A percentile compares a stretch with the other conserved stretches of the same genome.
phyloP scores from a whole-genome alignment of 2,329 filamentous ascomycete species.

The Colletotrichum lupini region DNA sequence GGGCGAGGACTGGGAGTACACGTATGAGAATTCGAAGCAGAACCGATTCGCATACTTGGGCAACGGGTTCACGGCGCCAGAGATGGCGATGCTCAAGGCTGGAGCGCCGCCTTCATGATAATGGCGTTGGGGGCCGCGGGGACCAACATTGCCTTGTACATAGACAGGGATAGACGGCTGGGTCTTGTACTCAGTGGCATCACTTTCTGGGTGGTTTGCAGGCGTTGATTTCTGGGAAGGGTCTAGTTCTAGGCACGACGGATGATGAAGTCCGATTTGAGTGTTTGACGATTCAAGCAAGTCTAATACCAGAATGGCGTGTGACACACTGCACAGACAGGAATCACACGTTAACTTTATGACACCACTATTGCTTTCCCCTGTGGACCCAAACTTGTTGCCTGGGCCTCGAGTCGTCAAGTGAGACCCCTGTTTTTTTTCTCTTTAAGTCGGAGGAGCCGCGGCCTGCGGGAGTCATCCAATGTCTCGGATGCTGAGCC shows the following conservation, averaged over 20 bases:
- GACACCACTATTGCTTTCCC: not conserved
- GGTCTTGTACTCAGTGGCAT: not conserved
- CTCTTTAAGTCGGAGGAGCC: not conserved
- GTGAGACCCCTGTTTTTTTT: not conserved
- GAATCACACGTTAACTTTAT: not conserved
- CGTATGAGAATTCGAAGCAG: slow-evolving; percentile 48
- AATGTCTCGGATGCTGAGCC: slow-evolving; percentile 4
- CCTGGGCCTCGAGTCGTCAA: not conserved
- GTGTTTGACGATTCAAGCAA: not conserved
- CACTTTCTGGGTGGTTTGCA: slow-evolving; percentile 23
- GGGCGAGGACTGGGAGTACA: slow-evolving; percentile 65
- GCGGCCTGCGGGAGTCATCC: not conserved
- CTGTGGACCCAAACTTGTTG: not conserved
- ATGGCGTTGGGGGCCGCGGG: not conserved
- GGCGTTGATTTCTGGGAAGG: slow-evolving; percentile 19
- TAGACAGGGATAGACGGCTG: not conserved
- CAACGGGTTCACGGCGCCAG: slow-evolving; percentile 62
- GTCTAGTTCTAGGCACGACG: not conserved
- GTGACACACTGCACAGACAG: not conserved
- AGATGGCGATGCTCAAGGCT: slow-evolving; percentile 42
- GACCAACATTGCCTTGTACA: not conserved
- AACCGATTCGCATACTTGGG: slow-evolving; percentile 65
- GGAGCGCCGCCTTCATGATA: slow-evolving; percentile 9
- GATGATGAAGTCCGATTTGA: not conserved
- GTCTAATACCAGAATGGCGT: not conserved